Evolutionary conservation across 2,329 filamentous ascomycete species (phyloP).

Genomic region (Magnaporthiopsis incrustans): DNA sequence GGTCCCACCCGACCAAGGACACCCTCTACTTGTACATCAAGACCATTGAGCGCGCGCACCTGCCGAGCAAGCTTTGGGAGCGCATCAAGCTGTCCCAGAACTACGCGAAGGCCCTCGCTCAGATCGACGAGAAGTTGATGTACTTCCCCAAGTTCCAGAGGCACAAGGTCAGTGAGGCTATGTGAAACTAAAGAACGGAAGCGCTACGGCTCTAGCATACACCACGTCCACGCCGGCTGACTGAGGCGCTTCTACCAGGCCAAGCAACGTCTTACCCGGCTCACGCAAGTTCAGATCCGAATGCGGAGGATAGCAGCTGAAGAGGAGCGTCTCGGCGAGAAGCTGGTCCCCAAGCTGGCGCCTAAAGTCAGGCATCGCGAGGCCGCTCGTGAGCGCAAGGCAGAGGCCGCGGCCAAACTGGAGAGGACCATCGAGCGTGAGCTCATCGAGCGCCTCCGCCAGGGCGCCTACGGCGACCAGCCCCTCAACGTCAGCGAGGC

Average conservation of each 20-base stretch:
- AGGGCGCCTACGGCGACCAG: constrained; percentile 88
- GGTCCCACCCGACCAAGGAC: constrained; percentile 52
- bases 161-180: constrained; percentile 50
- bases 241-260: constrained; percentile 33
- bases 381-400: constrained; percentile 59
- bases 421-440: constrained; percentile 94
- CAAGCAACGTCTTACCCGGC: constrained; percentile 86
- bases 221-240: neutral
- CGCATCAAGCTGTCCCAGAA: constrained; percentile 83
- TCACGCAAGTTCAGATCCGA: constrained; percentile 85
- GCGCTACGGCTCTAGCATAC: neutral
- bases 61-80: constrained; percentile 92
- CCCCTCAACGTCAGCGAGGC: constrained; percentile 91
- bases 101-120: constrained; percentile 76
- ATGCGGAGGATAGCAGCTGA: constrained; percentile 77
- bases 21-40: constrained; percentile 95
- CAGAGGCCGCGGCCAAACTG: constrained; percentile 80
- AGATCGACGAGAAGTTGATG: constrained; percentile 76
- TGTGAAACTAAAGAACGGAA: neutral
- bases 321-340: constrained; percentile 83
- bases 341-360: constrained; percentile 77
- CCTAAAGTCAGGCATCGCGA: constrained; percentile 80
- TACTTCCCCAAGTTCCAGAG: constrained; percentile 94
- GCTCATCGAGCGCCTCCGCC: constrained; percentile 81
- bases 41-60: constrained; percentile 79